Base-by-base conservation (phyloP, 192 early-diverging fungal genomes). In the Podila epicladia region DNA sequence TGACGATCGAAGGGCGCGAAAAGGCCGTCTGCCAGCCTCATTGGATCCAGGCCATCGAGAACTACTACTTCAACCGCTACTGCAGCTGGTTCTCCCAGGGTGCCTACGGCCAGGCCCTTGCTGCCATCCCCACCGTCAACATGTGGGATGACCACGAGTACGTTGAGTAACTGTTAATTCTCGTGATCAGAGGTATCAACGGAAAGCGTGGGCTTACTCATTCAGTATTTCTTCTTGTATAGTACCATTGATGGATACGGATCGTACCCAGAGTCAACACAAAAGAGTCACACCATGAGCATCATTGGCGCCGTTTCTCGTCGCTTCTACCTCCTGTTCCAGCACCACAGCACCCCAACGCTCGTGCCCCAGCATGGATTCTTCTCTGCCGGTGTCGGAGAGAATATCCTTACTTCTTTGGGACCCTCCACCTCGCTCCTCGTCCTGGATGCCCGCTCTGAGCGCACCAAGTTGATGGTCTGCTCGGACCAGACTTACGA, bases 91-190 rank as follows among this genome's bases (percentile, higher is more conserved):
- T 80, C 71, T 73, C 71, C 1, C 69, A 80, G 64, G 77, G 77
- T 13, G 60, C 77, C 7, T 80, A 69, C 51, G 71, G 67, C 13
- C 71, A 92, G 53, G 91, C 94, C 4, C 83, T 94, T 69, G 91
- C 94, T 13, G 84, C 88, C 0, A 89, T 95, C 22, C 94, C 94
- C 32, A 89, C 92, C 19, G 75, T 91, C 45, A 92, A 92, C 67
- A 92, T 92, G 80, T 88, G 93, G 87, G 95, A 96, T 77, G 95
- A 96, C 82, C 95, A 96, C 79, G 94, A 80, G 77, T 80, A 80
- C 65, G 77, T 80, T 63, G 0, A 61, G 53, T 4, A 7, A 9
- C 45, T 26, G 38, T 64, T 19, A 26, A 29, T 66, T 37, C 31
- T 37, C 45, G 20, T 38, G 58, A 57, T 9, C 37, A 20, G 22